Conservation (phyloP, 352 stramenopile species). For the Globisporangium abappressorium region DNA sequence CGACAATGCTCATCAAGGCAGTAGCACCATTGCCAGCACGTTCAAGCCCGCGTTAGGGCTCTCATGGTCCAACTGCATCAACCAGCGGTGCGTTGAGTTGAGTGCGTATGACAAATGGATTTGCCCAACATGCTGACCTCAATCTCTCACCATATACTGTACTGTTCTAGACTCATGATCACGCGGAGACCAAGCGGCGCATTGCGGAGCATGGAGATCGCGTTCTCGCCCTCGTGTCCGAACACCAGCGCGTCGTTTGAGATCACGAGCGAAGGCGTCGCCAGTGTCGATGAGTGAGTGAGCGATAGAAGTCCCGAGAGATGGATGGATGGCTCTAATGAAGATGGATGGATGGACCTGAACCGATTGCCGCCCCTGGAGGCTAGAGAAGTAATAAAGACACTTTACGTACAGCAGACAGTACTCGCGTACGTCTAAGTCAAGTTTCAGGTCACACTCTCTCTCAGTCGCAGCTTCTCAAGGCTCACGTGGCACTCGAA, state of each 20-base stretch:
- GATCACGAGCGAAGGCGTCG: slow-evolving; percentile 56
- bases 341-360: not conserved
- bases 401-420: not conserved
- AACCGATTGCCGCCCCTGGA: not conserved
- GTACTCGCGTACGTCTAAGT: not conserved
- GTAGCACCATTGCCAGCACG: slow-evolving; percentile 17
- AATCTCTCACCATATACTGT: not conserved
- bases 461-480: not conserved
- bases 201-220: slow-evolving; percentile 38
- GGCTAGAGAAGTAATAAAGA: not conserved
- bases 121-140: not conserved
- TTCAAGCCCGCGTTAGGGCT: slow-evolving; percentile 64
- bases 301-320: not conserved
- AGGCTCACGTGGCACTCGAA: not conserved
- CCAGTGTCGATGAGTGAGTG: slow-evolving; percentile 11
- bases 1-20: slow-evolving; percentile 13
- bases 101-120: not conserved
- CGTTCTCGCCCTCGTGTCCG: slow-evolving; percentile 57
- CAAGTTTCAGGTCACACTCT: not conserved
- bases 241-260: slow-evolving; percentile 38
- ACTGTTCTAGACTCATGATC: slow-evolving; percentile 50
- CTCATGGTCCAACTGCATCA: slow-evolving; percentile 84
- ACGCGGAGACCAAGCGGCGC: slow-evolving; percentile 26
- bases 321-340: not conserved
- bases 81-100: slow-evolving; percentile 54